Evolutionary conservation across 108 stramenopile genomes (phyloP).

Genomic region (Cylindrotheca fusiformis): DNA sequence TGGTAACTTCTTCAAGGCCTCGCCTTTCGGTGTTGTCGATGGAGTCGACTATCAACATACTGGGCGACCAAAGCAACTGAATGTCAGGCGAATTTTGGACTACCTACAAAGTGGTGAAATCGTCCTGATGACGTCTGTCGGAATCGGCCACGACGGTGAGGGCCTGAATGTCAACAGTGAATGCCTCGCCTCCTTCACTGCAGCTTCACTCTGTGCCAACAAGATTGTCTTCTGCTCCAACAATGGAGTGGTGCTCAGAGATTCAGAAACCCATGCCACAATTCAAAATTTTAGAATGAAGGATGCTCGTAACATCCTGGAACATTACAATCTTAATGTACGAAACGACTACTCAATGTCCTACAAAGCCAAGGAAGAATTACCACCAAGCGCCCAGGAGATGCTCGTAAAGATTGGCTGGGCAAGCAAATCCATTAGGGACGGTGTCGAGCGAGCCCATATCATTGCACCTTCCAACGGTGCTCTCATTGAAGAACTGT

Average conservation of each 20-base stretch:
- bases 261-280: conserved; percentile 12
- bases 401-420: conserved; percentile 57
- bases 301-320: conserved; percentile 13
- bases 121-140: conserved; percentile 57
- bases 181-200: conserved; percentile 51
- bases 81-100: conserved; percentile 29
- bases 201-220: conserved; percentile 43
- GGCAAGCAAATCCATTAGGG: conserved; percentile 52
- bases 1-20: conserved; percentile 57
- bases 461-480: conserved; percentile 59
- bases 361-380: conserved; percentile 9
- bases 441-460: conserved; percentile 64
- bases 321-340: conserved; percentile 20
- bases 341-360: conserved; percentile 20
- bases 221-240: conserved; percentile 60
- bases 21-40: conserved; percentile 43
- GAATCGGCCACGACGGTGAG: conserved; percentile 44
- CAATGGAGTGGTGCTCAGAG: conserved; percentile 39
- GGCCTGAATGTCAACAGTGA: conserved; percentile 52
- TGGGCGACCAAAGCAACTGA: conserved; percentile 41
- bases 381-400: conserved; percentile 10
- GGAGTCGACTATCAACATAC: conserved; percentile 43
- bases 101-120: conserved; percentile 38
- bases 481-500: conserved; percentile 58
- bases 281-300: conserved; percentile 40